phyloP scores from a whole-genome alignment of 73 alveolate species.

The Tetrahymena elliotti region DNA sequence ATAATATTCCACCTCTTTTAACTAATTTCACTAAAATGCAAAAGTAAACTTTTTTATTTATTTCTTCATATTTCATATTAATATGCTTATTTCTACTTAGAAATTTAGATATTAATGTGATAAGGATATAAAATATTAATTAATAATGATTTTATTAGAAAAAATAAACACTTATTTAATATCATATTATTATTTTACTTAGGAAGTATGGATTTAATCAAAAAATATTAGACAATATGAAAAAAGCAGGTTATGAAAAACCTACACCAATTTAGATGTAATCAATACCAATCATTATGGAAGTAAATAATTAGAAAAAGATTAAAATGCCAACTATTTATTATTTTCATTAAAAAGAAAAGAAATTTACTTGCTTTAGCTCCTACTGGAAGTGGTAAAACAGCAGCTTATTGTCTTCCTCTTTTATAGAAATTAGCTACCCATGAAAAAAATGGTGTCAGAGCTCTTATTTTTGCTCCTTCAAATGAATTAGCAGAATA shows the following conservation, averaged over 20 bases:
- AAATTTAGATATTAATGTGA: background rate
- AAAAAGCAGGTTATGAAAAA: slow-evolving; percentile 9
- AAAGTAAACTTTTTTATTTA: background rate
- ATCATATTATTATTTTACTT: background rate
- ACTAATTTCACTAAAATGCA: slow-evolving; percentile 27
- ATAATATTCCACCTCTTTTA: slow-evolving; percentile 18
- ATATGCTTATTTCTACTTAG: background rate
- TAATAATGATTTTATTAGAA: background rate
- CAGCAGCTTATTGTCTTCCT: slow-evolving; percentile 43
- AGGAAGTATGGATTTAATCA: background rate
- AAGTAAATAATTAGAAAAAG: background rate
- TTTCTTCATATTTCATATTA: background rate
- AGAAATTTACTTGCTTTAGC: slow-evolving; percentile 49
- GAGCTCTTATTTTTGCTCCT: slow-evolving; percentile 62
- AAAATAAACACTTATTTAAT: background rate
- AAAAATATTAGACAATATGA: background rate
- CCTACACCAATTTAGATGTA: slow-evolving; percentile 36
- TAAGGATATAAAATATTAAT: background rate
- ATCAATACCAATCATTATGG: slow-evolving; percentile 17
- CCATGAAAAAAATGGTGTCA: slow-evolving; percentile 42
- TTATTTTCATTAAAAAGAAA: background rate
- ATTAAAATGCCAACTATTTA: background rate
- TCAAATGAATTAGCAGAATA: slow-evolving; percentile 66
- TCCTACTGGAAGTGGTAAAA: slow-evolving; percentile 62
- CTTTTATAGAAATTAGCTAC: slow-evolving; percentile 1